Evolutionary conservation across 2,329 filamentous ascomycete genomes (phyloP), one percentile per base, ranked within the genome.

Genomic region (Xylogone sp.): DNA sequence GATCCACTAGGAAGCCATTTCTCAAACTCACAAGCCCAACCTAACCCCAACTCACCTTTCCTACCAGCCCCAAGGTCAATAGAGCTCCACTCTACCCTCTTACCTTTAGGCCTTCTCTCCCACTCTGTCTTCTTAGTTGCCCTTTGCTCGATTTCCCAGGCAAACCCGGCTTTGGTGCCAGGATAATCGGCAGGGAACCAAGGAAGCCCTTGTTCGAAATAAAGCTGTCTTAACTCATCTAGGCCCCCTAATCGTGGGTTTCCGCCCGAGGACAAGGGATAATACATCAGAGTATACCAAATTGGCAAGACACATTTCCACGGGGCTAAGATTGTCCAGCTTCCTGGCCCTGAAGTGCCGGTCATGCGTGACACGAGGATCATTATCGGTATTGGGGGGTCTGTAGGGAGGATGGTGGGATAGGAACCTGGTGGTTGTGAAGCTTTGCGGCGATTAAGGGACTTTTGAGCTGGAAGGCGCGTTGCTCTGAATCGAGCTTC

Each of bases 101-200:
- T 96, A 20, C 89, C 87, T 67, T 89, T 94, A 0, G 94, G 92
- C 46, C 84, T 82, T 48, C 81, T 80, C 48, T 86, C 82, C 91
- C 91, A 96, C 21, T 82, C 77, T 21, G 73, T 71, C 61, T 81
- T 80, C 51, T 83, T 75, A 59, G 71, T 76, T 45, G 72, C 69
- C 12, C 84, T 79, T 67, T 92, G 80, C 31, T 81, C 77, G 29
- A 83, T 64, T 66, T 95, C 88, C 89, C 91, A 97, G 16, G 76
- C 73, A 65, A 82, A 84, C 1, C 94, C 94, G 2, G 91, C 87
- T 51, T 81, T 77, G 0, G 91, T 96, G 3, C 86, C 89, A 0
- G 89, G 84, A 56, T 82, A 89, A 67, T 99, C 94, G 2, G 82
- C 87, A 0, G 94, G 94, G 63, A 96, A 99, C 82, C 88, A 95